Percentiles rank a stretch among this genome's conserved stretches.
Conservation (phyloP, 495 filamentous ascomycete species). For the Letharia columbiana region DNA sequence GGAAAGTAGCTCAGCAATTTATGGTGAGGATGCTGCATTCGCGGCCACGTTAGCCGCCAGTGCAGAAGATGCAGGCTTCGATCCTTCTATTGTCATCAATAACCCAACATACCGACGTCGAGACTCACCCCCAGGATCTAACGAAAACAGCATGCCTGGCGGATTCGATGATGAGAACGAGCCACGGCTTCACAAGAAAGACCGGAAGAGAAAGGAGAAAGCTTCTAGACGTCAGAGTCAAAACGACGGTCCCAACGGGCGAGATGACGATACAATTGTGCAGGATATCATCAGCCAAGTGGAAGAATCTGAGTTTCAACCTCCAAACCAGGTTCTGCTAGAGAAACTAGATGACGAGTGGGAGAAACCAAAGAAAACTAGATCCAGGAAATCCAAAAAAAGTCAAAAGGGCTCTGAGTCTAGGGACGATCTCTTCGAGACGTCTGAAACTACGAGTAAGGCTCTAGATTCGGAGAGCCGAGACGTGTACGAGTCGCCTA, state of each 20-base stretch:
- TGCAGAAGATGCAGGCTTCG: conserved; percentile 57
- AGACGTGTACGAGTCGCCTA: conserved; percentile 26
- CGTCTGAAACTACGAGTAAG: not conserved
- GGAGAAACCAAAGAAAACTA: conserved; percentile 7
- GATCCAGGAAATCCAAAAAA: conserved; percentile 1
- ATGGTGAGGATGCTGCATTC: conserved; percentile 56
- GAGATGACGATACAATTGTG: conserved; percentile 18
- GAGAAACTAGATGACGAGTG: not conserved
- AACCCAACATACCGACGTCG: conserved; percentile 54
- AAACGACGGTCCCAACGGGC: conserved; percentile 13
- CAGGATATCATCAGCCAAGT: conserved; percentile 23
- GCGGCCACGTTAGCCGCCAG: conserved; percentile 63
- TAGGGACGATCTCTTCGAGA: conserved; percentile 4
- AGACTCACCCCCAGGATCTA: conserved; percentile 55
- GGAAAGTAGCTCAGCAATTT: conserved; percentile 26
- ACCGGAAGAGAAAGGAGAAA: conserved; percentile 18
- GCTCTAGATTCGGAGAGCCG: conserved; percentile 24
- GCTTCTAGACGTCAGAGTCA: conserved; percentile 13
- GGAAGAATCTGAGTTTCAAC: conserved; percentile 7
- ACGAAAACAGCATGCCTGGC: conserved; percentile 40
- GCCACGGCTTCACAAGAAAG: conserved; percentile 5
- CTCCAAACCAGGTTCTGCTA: not conserved
- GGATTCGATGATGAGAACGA: conserved; percentile 32
- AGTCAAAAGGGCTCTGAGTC: conserved; percentile 3
- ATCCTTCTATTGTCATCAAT: conserved; percentile 61